These are phyloP conservation scores for Pseudogymnoascus sp. DNA, from an alignment of 2,329 filamentous ascomycete species.

Conservation along the genomic window DNA sequence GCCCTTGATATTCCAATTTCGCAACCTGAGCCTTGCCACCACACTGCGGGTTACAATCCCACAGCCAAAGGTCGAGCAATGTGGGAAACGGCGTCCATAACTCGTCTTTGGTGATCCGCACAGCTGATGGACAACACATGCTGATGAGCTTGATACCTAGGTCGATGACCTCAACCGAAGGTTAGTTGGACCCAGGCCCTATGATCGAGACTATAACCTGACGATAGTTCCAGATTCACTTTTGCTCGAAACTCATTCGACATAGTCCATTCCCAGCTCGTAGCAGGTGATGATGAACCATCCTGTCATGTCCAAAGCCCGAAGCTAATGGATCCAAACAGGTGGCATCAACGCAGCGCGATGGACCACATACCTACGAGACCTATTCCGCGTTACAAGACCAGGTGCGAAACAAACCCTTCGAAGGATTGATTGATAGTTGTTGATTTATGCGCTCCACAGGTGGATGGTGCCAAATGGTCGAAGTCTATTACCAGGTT, in stretches of 20 bases:
- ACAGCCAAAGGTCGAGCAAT: not conserved
- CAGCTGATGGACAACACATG: conserved; percentile 12
- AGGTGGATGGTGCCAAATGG: conserved; percentile 77
- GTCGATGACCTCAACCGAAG: conserved; percentile 65
- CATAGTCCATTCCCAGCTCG: conserved; percentile 71
- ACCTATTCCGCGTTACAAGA: conserved; percentile 66
- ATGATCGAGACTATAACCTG: not conserved
- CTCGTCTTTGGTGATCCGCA: conserved; percentile 4
- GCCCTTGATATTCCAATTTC: not conserved
- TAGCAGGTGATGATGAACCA: conserved; percentile 39
- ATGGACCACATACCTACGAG: conserved; percentile 70
- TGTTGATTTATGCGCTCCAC: not conserved
- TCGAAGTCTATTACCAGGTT: conserved; percentile 79
- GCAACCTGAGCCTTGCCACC: not conserved
- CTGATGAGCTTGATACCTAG: conserved; percentile 25
- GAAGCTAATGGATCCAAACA: conserved; percentile 6
- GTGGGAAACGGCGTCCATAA: not conserved
- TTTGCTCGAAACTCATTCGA: conserved; percentile 71
- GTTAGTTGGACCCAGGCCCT: conserved; percentile 33
- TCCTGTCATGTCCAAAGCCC: not conserved
- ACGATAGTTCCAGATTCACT: conserved; percentile 46
- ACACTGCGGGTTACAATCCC: not conserved
- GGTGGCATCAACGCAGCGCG: conserved; percentile 65
- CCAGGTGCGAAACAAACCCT: conserved; percentile 37
- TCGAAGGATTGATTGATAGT: not conserved